Base-by-base conservation (phyloP, 352 stramenopile genomes). In the Globisporangium carolinianum region DNA sequence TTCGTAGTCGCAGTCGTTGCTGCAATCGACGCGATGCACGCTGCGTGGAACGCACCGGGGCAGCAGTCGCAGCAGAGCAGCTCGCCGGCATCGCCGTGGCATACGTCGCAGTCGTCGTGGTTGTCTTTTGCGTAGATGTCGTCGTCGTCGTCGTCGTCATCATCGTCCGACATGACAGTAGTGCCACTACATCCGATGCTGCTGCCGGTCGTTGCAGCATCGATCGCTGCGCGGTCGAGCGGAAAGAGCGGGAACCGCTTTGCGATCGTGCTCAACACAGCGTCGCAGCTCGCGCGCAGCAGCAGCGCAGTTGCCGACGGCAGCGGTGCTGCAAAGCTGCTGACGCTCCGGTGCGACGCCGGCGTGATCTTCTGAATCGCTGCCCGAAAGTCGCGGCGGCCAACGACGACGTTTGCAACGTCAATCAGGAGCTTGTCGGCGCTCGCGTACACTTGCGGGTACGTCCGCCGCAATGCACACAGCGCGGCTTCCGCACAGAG, bases 401-500 rank as follows among this genome's bases (percentile, higher is more conserved):
- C 71, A 2, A 96, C 79, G 9, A 91, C 61, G 24, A 96, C 67
- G 32, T 81, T 83, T 18, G 82, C 68, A 12, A 89, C 57, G 53
- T 90, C 76, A 38, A 92, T 90, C 39, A 89, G 51, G 42, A 94
- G 55, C 52, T 95, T 95, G 56, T 88, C 69, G 39, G 86, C 69
- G 57, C 75, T 93, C 17, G 61, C 71, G 49, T 96, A 96, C 11
- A 96, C 87, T 76, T 96, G 86, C 0, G 86, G 87, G 53, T 95
- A 96, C 35, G 82, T 73, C 14, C 90, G 76, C 35, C 87, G 72
- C 42, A 97, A 59, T n/a, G 89, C 84, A 54, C 83, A 92, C n/a
- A 97, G 64, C 5, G 88, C 87, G 1, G 91, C 83, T 58, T 97
- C 91, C 1, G 87, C 76, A 54, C 90, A 97, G 6, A 97, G 68